phyloP scores from a whole-genome alignment of 257 asterid species.

The Craterostigma plantagineum region DNA sequence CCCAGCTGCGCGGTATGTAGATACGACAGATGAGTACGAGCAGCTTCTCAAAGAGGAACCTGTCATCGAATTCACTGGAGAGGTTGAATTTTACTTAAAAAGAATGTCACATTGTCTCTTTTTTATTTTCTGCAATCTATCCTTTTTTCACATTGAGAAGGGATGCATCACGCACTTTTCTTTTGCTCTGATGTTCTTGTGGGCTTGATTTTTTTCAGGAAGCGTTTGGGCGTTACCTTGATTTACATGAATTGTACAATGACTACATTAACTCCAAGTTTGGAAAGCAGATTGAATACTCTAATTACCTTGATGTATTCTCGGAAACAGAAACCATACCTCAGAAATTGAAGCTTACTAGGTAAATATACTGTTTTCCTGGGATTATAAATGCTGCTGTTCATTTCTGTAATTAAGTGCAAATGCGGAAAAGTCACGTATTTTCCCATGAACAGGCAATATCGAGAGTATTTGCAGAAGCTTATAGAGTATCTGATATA shows the following conservation, averaged over 20 bases:
- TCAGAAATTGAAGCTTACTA: slow-evolving; percentile 48
- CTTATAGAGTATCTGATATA: slow-evolving; percentile 63
- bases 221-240: slow-evolving; percentile 82
- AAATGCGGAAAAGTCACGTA: not conserved
- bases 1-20: slow-evolving; percentile 75
- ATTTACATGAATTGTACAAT: slow-evolving; percentile 76
- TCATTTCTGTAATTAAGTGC: too few species aligned
- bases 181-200: not conserved
- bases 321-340: slow-evolving; percentile 42
- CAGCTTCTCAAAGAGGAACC: slow-evolving; percentile 85
- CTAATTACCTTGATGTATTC: slow-evolving; percentile 70
- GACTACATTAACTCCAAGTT: slow-evolving; percentile 76
- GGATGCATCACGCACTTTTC: not conserved
- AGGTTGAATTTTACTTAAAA: slow-evolving; percentile 23
- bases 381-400: too few species aligned
- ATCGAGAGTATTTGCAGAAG: slow-evolving; percentile 58
- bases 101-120: too few species aligned
- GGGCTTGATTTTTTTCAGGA: slow-evolving; percentile 44
- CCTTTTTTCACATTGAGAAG: too few species aligned
- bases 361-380: slow-evolving; percentile 21
- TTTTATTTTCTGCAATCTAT: too few species aligned
- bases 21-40: slow-evolving; percentile 72
- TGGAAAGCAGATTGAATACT: slow-evolving; percentile 66
- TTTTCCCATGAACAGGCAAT: slow-evolving; percentile 38
- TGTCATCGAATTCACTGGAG: slow-evolving; percentile 75